A percentile compares a stretch with the other conserved stretches of the same genome.
Conservation (phyloP, 2,329 filamentous ascomycete species). For the Exophiala sp. region DNA sequence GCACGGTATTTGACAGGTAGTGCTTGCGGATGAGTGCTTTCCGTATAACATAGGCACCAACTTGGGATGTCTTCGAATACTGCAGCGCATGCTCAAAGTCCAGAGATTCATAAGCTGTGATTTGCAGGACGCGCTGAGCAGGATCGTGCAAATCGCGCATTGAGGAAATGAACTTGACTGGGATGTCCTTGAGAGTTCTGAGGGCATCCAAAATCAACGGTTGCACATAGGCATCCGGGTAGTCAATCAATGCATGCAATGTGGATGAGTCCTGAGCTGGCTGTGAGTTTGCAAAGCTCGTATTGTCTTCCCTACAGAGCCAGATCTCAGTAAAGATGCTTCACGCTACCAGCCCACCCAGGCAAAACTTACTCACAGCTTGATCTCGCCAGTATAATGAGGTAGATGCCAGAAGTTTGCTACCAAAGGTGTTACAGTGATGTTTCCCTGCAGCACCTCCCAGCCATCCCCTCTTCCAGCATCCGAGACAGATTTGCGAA, state of each 20-base stretch:
- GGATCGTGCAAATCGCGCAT: conserved; percentile 47
- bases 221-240: conserved; percentile 86
- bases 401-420: conserved; percentile 85
- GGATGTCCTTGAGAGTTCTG: conserved; percentile 54
- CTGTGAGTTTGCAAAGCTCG: not conserved
- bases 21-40: conserved; percentile 97
- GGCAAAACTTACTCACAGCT: conserved; percentile 65
- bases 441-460: conserved; percentile 82
- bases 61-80: conserved; percentile 60
- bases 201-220: conserved; percentile 77
- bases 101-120: conserved; percentile 79
- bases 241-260: conserved; percentile 72
- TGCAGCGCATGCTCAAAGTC: conserved; percentile 73
- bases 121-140: conserved; percentile 63
- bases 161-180: conserved; percentile 55
- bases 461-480: conserved; percentile 82
- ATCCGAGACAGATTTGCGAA: conserved; percentile 80
- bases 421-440: conserved; percentile 83
- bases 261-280: conserved; percentile 23
- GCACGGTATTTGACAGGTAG: conserved; percentile 78
- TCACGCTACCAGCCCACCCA: not conserved
- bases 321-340: conserved; percentile 2
- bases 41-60: conserved; percentile 91
- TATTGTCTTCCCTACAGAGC: conserved; percentile 9
- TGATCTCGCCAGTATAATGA: conserved; percentile 67